These are phyloP conservation scores for Neonectria punicea DNA, from an alignment of 2,329 filamentous ascomycete species.

Conservation along the genomic window DNA sequence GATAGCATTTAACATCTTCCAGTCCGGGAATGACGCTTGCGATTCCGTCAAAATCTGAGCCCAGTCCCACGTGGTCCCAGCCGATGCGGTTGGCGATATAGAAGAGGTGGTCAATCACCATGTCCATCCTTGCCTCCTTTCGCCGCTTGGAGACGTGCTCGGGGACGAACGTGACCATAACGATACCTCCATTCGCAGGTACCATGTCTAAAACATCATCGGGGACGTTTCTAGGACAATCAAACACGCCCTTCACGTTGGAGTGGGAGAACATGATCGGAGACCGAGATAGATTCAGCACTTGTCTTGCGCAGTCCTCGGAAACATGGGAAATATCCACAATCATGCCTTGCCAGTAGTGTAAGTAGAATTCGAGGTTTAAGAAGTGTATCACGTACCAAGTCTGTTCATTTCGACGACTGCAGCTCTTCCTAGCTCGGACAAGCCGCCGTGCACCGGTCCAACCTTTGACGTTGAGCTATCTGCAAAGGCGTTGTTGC, in stretches of 20 bases:
- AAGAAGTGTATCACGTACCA: background rate
- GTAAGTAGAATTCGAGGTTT: background rate
- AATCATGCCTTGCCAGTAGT: conserved; percentile 34
- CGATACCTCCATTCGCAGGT: conserved; percentile 49
- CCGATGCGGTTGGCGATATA: conserved; percentile 45
- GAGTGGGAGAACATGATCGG: conserved; percentile 49
- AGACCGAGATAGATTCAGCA: conserved; percentile 38
- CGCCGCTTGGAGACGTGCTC: conserved; percentile 12
- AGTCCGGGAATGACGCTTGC: conserved; percentile 31
- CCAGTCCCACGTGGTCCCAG: conserved; percentile 51
- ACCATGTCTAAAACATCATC: conserved; percentile 51
- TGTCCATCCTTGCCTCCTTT: conserved; percentile 17
- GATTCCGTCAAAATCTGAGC: conserved; percentile 51
- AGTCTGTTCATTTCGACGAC: conserved; percentile 51
- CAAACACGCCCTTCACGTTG: conserved; percentile 22
- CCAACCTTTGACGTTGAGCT: conserved; percentile 37
- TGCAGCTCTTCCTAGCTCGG: conserved; percentile 40
- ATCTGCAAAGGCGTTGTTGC: conserved; percentile 32
- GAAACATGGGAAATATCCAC: conserved; percentile 47
- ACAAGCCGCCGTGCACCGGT: conserved; percentile 42
- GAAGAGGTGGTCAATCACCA: conserved; percentile 47
- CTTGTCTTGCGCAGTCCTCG: conserved; percentile 38
- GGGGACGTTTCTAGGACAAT: conserved; percentile 42
- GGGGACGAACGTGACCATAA: conserved; percentile 53
- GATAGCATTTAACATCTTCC: conserved; percentile 46